phyloP scores from a whole-genome alignment of 257 asterid genomes.

The Nyctanthes arbortristis region DNA sequence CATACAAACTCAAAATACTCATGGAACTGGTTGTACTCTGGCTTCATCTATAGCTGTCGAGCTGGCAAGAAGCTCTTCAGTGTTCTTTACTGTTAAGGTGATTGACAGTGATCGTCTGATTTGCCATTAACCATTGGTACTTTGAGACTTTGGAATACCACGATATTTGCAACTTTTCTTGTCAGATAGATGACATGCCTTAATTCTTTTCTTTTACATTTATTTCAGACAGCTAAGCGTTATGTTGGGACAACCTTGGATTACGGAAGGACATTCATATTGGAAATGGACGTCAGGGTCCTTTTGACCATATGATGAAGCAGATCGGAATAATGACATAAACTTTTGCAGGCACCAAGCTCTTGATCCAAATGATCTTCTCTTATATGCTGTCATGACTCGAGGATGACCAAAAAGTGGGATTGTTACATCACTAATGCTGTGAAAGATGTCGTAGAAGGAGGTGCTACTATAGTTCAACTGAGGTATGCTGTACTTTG shows the following conservation, averaged over 20 bases:
- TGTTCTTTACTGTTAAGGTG: conserved; percentile 83
- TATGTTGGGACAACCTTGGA: conserved; percentile 72
- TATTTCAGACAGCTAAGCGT: conserved; percentile 72
- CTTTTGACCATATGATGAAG: conserved; percentile 84
- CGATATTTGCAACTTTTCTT: background rate
- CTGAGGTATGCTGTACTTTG: conserved; percentile 60
- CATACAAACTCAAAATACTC: conserved; percentile 68
- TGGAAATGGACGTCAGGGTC: conserved; percentile 84
- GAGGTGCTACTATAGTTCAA: conserved; percentile 93
- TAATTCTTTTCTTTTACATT: background rate
- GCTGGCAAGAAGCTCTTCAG: conserved; percentile 79
- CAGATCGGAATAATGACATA: conserved; percentile 49
- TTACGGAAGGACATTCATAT: conserved; percentile 74
- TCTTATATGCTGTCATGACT: conserved; percentile 91
- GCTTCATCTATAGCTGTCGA: conserved; percentile 94
- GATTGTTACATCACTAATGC: conserved; percentile 74
- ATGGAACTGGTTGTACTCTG: conserved; percentile 98
- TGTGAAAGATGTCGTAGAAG: conserved; percentile 81
- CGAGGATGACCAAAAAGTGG: conserved; percentile 86
- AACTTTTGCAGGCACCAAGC: conserved; percentile 28
- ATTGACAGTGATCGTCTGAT: conserved; percentile 10
- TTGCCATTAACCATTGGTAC: conserved; percentile 10
- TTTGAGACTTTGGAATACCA: conserved; percentile 7
- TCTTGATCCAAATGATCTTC: conserved; percentile 73
- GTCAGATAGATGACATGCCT: conserved; percentile 18